These are phyloP conservation scores for Platanthera guangdongensis DNA, from an alignment of 106 monocot genomes.

Conservation along the genomic window DNA sequence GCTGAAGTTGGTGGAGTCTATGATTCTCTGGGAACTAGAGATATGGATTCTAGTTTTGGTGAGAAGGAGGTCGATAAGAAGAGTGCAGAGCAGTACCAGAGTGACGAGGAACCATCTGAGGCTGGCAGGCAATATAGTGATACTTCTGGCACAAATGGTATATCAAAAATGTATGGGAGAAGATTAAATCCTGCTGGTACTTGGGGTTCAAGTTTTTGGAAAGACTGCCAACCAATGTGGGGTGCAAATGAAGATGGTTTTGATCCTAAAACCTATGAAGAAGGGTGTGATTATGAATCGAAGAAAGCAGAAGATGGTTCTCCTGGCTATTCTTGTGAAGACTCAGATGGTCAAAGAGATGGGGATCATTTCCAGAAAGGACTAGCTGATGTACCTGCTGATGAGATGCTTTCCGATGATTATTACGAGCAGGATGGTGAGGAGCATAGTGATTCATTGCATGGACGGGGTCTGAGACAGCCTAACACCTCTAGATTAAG, in stretches of 20 bases:
- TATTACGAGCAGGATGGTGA: conserved; percentile 98
- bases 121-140: conserved; percentile 29
- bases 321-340: conserved; percentile 34
- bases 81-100: conserved; percentile 33
- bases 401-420: conserved; percentile 99
- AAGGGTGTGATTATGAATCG: conserved; percentile 18
- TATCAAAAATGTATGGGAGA: conserved; percentile 27
- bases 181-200: conserved; percentile 31
- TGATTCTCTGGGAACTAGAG: conserved; percentile 32
- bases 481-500: conserved; percentile 45
- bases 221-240: conserved; percentile 69
- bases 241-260: conserved; percentile 22
- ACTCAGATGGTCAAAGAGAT: conserved; percentile 30
- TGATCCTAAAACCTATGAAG: conserved; percentile 20
- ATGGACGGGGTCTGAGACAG: conserved; percentile 31
- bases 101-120: conserved; percentile 43
- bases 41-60: conserved; percentile 38
- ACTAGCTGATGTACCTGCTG: conserved; percentile 59
- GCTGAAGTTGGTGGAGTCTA: conserved; percentile 29
- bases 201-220: conserved; percentile 95
- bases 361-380: conserved; percentile 32
- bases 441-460: conserved; percentile 72
- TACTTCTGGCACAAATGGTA: conserved; percentile 28
- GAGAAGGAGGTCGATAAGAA: conserved; percentile 44
- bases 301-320: conserved; percentile 21